A percentile compares a stretch with the other conserved stretches of the same genome.
Evolutionary conservation across 768 basidiomycete species (phyloP).

Genomic region (Psilocybe cubensis): DNA sequence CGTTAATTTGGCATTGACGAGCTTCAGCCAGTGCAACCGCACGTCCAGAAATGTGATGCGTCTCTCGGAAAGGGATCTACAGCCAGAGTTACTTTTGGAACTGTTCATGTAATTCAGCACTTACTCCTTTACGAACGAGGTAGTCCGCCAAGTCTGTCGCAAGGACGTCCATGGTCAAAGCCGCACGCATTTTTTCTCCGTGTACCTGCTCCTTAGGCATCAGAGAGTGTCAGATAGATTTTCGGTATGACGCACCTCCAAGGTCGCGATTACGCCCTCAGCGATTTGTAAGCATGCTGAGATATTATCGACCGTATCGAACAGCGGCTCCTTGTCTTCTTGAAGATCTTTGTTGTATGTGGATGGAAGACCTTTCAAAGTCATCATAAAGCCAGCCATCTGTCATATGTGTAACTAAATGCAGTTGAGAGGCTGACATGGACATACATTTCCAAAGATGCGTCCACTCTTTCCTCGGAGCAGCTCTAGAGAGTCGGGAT

Average conservation of each 20-base stretch:
- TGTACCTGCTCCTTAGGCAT: constrained; percentile 61
- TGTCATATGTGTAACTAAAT: constrained; percentile 31
- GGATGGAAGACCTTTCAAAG: constrained; percentile 94
- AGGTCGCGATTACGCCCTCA: constrained; percentile 91
- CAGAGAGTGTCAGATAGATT: neutral
- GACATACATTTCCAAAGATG: constrained; percentile 84
- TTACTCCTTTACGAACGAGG: constrained; percentile 95
- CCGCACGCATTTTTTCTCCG: constrained; percentile 85
- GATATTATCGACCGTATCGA: constrained; percentile 90
- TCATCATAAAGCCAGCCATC: constrained; percentile 99
- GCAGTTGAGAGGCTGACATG: neutral
- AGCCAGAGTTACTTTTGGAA: neutral
- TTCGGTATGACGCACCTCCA: constrained; percentile 61
- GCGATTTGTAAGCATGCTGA: constrained; percentile 89
- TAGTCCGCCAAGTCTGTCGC: constrained; percentile 99
- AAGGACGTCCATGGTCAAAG: constrained; percentile 95
- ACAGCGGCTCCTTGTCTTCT: constrained; percentile 97
- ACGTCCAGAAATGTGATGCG: constrained; percentile 96
- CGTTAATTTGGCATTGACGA: constrained; percentile 77
- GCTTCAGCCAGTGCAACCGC: constrained; percentile 95
- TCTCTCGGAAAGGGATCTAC: constrained; percentile 97
- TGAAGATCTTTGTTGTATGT: constrained; percentile 99
- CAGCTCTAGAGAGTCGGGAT: constrained; percentile 94
- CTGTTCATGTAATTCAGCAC: constrained; percentile 30
- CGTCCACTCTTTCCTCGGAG: constrained; percentile 95